These are phyloP conservation scores for Teunomyces funiuensis DNA, from an alignment of 805 yeast species.

Conservation along the genomic window DNA sequence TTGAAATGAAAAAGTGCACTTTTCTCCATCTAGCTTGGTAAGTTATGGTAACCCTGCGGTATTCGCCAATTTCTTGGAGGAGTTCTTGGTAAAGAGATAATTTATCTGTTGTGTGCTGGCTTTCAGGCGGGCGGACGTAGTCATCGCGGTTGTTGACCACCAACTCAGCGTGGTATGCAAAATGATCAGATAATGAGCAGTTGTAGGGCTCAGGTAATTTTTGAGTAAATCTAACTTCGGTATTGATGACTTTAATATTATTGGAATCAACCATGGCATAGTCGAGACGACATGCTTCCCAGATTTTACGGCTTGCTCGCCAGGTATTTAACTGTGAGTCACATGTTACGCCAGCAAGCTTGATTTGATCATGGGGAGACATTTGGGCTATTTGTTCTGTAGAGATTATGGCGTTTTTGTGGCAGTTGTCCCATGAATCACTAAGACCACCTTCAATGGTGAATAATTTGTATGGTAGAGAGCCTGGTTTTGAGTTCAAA, in stretches of 20 bases:
- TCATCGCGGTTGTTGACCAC: conserved; percentile 12
- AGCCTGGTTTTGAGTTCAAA: conserved; percentile 83
- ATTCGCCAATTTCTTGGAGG: conserved; percentile 38
- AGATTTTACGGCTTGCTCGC: conserved; percentile 55
- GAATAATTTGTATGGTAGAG: conserved; percentile 75
- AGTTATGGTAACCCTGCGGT: conserved; percentile 47
- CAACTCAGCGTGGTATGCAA: conserved; percentile 61
- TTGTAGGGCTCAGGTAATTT: conserved; percentile 48
- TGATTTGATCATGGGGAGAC: conserved; percentile 54
- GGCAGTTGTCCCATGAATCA: conserved; percentile 80
- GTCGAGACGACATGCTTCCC: conserved; percentile 86
- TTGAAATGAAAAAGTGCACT: conserved; percentile 59
- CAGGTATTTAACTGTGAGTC: conserved; percentile 87
- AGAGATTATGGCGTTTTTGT: conserved; percentile 30
- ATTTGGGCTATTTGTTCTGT: conserved; percentile 25
- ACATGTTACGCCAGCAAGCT: conserved; percentile 81
- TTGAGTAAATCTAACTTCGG: conserved; percentile 75
- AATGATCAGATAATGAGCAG: conserved; percentile 87
- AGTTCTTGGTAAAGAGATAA: conserved; percentile 39
- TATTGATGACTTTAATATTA: conserved; percentile 53
- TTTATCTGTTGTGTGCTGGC: conserved; percentile 15
- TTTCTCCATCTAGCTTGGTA: conserved; percentile 68
- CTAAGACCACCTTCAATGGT: conserved; percentile 64
- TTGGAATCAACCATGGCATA: conserved; percentile 75
- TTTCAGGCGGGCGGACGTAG: conserved; percentile 5